Evolutionary conservation across 768 basidiomycete species (phyloP), one percentile per base, ranked within the genome.

Genomic region (Lentinula lateritia): DNA sequence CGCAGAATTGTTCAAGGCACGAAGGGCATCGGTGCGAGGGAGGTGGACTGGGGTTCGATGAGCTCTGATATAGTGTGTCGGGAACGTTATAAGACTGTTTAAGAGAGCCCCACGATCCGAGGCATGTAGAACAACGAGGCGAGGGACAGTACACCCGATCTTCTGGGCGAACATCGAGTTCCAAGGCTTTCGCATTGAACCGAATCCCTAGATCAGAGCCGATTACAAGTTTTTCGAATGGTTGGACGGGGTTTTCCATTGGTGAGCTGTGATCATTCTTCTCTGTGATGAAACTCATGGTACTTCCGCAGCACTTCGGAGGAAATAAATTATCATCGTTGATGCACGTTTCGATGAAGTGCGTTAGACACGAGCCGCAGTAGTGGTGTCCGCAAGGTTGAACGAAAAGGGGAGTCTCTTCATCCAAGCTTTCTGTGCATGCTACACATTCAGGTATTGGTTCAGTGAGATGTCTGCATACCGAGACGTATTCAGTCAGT

Each of bases 71-170:
- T 50, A 18, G 50, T 8, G 34, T 35, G 20, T 32, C 34, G 8
- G 12, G 6, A 36, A 35, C 16, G 13, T n/a, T 32, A 16, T 23
- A 50, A 12, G 20, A 13, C 4, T 15, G 20, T 16, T 50, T 43
- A 34, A 59, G 46, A 18, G 48, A 38, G 28, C 16, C 13, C 45
- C 34, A 50, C 35, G 59, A 60, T 9, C 69, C 74, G 10, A 78
- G 66, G 64, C 78, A 79, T 0, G 61, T 23, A 18, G 77, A 75
- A 57, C 76, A 78, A 8, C 67, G 66, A 28, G 71, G 70, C 18
- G 69, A 70, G 50, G 72, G 67, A 52, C 78, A 79, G 50, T 79
- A 79, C 15, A 78, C 60, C 3, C 78, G 65, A 15, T 70, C 66
- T 16, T 53, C 46, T 0, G 69, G 61, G 0, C 68, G 65, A 3